A percentile compares a stretch with the other conserved stretches of the same genome.
Evolutionary conservation across 768 basidiomycete genomes (phyloP).

Genomic region (Panellus pusillus): DNA sequence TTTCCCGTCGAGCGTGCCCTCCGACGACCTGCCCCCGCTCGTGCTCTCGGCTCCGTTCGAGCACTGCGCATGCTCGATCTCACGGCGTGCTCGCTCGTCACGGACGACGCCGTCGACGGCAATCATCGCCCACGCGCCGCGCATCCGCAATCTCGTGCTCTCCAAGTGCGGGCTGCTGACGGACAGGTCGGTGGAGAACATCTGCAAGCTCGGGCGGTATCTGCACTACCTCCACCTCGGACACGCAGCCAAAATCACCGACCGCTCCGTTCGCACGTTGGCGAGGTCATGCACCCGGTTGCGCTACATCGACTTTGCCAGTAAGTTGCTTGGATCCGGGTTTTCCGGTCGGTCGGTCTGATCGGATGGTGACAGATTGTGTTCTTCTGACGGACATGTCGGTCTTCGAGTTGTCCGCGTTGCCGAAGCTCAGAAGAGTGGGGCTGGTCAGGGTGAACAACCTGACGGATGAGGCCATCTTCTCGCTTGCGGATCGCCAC

Average conservation of each 20-base stretch:
- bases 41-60: conserved; percentile 66
- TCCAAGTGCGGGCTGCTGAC: conserved; percentile 83
- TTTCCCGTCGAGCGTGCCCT: conserved; percentile 37
- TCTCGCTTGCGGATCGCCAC: conserved; percentile 82
- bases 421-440: conserved; percentile 90
- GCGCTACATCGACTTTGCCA: conserved; percentile 95
- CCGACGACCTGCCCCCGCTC: conserved; percentile 63
- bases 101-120: conserved; percentile 82
- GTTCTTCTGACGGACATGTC: conserved; percentile 87
- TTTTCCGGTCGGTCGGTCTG: conserved; percentile 9
- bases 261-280: conserved; percentile 79
- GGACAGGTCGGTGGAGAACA: conserved; percentile 78
- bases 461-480: conserved; percentile 92
- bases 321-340: conserved; percentile 46
- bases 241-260: conserved; percentile 87
- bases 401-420: conserved; percentile 83
- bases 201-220: conserved; percentile 87
- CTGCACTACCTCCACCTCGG: conserved; percentile 95
- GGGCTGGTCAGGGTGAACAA: conserved; percentile 93
- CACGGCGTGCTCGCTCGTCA: conserved; percentile 78
- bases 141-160: conserved; percentile 82
- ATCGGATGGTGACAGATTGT: conserved; percentile 59
- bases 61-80: conserved; percentile 91
- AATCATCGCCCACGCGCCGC: conserved; percentile 78
- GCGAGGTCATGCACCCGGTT: conserved; percentile 87